Base-by-base conservation (phyloP, 768 basidiomycete genomes). In the Pleurotus djamor region DNA sequence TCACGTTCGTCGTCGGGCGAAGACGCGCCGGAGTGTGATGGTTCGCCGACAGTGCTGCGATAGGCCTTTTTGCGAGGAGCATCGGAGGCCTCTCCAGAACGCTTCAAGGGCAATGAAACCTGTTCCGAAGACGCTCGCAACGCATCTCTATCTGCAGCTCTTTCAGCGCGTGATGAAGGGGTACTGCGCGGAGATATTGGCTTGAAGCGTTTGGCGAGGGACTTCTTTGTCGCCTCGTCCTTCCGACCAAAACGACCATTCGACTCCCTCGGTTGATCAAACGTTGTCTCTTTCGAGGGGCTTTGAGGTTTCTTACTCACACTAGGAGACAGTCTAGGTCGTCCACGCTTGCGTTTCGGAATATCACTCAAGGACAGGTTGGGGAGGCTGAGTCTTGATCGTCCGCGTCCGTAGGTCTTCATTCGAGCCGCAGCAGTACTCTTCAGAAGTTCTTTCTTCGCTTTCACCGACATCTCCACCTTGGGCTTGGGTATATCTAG, bases 231-330 rank as follows among this genome's bases (percentile, higher is more conserved):
- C 58, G 72, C 76, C 65, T 72, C 73, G 37, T 73, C 76, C 68
- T 88, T 88, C 74, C 82, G 85, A 37, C 86, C 86, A 63, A 90
- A 89, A 14, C 86, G 78, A 45, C 88, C 88, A 62, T 89, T 88
- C 14, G 71, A 72, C 55, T 84, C 81, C 59, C 88, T 78, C 2
- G 88, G 88, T 65, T 89, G 88, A 9, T 71, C 68, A 44, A 81
- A 75, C 36, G 37, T 32, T 4, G 54, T 34, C n/a, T 44, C 54
- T 41, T 56, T 56, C 7, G 54, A 17, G 35, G 69, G 17, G 35
- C 32, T 49, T 17, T 50, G 48, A 34, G 56, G 71, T 65, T 57
- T 66, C 52, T 67, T 59, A 44, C 64, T 61, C 13, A 61, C 55
- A 16, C 59, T 59, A 44, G 59, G 5, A 71, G 73, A 74, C 32